These are phyloP conservation scores for Chondrostereum purpureum DNA, from an alignment of 1,284 basidiomycete species.

Conservation along the genomic window DNA sequence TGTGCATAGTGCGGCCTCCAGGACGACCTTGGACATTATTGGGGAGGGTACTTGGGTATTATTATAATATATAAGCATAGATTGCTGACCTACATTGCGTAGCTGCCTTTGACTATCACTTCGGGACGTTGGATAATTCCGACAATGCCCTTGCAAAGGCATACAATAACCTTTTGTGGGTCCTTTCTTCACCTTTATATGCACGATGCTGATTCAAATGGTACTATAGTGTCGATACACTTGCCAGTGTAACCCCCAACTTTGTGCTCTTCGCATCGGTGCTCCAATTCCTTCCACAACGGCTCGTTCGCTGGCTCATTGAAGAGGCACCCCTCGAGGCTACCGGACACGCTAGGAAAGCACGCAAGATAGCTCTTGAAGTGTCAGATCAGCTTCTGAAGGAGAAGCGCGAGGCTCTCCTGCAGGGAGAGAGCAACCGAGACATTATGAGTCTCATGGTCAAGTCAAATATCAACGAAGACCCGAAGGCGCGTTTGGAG, in stretches of 20 bases:
- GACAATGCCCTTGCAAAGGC: not conserved
- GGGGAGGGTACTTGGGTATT: conserved; percentile 5
- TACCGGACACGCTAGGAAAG: not conserved
- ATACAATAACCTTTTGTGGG: conserved; percentile 1
- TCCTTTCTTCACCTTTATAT: not conserved
- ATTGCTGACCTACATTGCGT: not conserved
- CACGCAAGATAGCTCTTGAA: not conserved
- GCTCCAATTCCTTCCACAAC: not conserved
- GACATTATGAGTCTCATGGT: conserved; percentile 34
- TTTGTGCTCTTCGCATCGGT: not conserved
- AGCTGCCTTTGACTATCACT: conserved; percentile 5
- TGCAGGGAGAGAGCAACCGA: conserved; percentile 21
- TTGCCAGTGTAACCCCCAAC: not conserved
- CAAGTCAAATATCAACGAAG: conserved; percentile 36
- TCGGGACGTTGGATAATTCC: not conserved
- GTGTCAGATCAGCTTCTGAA: not conserved
- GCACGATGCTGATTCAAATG: not conserved
- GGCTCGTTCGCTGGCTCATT: not conserved
- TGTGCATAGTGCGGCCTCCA: conserved; percentile 2
- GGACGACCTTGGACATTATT: conserved; percentile 7
- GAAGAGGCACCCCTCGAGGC: not conserved
- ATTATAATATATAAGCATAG: not conserved
- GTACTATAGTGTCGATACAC: not conserved
- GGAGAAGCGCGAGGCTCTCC: not conserved
- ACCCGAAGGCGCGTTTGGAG: conserved; percentile 27